phyloP scores from a whole-genome alignment of 148 eudicot species.

The Amaranthus cruentus region DNA sequence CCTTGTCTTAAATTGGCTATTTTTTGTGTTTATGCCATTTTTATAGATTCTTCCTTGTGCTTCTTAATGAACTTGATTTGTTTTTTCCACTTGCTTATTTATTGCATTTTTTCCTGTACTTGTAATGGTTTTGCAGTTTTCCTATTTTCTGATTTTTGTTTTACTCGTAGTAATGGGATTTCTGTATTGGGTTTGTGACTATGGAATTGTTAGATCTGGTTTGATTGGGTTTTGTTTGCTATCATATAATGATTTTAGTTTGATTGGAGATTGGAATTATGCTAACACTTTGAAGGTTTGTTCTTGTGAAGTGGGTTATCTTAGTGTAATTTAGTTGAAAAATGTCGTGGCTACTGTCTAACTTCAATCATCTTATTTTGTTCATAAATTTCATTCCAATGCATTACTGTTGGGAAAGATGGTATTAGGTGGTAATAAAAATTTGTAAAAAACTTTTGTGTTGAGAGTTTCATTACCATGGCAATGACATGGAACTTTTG shows the following conservation, averaged over 20 bases:
- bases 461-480: too few relatives aligned
- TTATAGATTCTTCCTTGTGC: neutral
- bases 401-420: too few relatives aligned
- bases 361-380: too few relatives aligned
- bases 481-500: too few relatives aligned
- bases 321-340: too few relatives aligned
- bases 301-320: neutral
- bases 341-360: too few relatives aligned
- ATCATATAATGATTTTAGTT: neutral
- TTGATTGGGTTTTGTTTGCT: slow-evolving; percentile 1
- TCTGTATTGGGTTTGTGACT: neutral
- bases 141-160: neutral
- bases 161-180: neutral
- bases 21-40: slow-evolving; percentile 14
- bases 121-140: neutral
- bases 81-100: neutral
- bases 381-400: too few relatives aligned
- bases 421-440: too few relatives aligned
- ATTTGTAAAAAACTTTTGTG: too few relatives aligned
- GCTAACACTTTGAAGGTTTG: neutral
- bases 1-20: neutral
- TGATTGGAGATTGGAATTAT: slow-evolving; percentile 9
- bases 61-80: neutral
- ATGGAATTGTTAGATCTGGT: slow-evolving; percentile 19
- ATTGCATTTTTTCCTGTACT: neutral